phyloP scores from a whole-genome alignment of 305 asterid genomes.

The Nicotiana rustica region DNA sequence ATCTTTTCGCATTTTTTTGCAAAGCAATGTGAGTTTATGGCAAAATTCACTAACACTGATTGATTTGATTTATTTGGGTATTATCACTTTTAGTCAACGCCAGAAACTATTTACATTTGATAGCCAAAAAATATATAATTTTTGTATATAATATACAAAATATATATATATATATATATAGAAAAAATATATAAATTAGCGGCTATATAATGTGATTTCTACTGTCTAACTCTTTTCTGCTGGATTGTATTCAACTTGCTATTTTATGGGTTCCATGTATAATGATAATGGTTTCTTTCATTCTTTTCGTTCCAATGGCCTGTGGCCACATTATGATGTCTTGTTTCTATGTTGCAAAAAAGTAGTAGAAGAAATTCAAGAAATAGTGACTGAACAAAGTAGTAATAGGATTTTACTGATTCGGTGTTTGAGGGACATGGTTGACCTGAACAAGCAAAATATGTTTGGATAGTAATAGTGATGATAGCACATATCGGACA shows the following conservation, averaged over 20 bases:
- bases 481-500: slow-evolving; percentile 25
- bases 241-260: too few relatives aligned
- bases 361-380: not conserved
- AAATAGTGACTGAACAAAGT: not conserved
- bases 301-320: not conserved
- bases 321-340: not conserved
- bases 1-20: not conserved
- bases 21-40: not conserved
- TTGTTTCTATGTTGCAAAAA: not conserved
- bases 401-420: not conserved
- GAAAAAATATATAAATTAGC: too few relatives aligned
- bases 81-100: too few relatives aligned
- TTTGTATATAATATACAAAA: too few relatives aligned
- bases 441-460: slow-evolving; percentile 9
- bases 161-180: too few relatives aligned
- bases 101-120: too few relatives aligned
- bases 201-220: too few relatives aligned
- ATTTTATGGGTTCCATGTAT: too few relatives aligned
- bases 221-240: not conserved
- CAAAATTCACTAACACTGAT: not conserved
- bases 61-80: not conserved
- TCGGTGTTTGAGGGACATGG: not conserved
- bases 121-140: too few relatives aligned
- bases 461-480: slow-evolving; percentile 29
- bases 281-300: too few relatives aligned